These are phyloP conservation scores for Heliamphora exappendiculata DNA, from an alignment of 148 eudicot species.

Conservation along the genomic window DNA sequence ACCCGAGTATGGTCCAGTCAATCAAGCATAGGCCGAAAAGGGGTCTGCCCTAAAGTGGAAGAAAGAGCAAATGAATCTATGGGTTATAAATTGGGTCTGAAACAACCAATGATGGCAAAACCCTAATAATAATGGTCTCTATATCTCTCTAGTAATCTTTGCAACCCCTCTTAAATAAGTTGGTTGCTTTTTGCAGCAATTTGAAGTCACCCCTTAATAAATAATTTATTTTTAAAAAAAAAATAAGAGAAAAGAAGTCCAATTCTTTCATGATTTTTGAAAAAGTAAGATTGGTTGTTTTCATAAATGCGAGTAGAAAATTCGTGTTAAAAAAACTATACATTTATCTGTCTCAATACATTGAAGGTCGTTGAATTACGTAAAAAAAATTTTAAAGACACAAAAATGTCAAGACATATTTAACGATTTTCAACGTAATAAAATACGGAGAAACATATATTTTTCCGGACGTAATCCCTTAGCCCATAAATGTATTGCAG, in stretches of 20 bases:
- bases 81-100: constrained; percentile 16
- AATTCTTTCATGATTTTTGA: constrained; percentile 23
- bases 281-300: constrained; percentile 11
- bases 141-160: constrained; percentile 8
- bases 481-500: constrained; percentile 34
- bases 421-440: too few relatives aligned
- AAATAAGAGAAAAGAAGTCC: not conserved
- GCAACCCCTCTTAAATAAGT: constrained; percentile 15
- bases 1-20: constrained; percentile 15
- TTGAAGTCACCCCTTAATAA: constrained; percentile 5
- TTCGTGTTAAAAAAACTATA: too few relatives aligned
- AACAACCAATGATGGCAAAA: constrained; percentile 24
- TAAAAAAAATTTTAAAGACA: too few relatives aligned
- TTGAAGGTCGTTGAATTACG: too few relatives aligned
- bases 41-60: constrained; percentile 22
- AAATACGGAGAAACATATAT: too few relatives aligned
- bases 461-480: too few relatives aligned
- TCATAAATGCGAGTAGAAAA: too few relatives aligned
- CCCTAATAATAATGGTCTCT: constrained; percentile 14
- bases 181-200: constrained; percentile 13
- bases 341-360: too few relatives aligned
- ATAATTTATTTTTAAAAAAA: not conserved
- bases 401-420: too few relatives aligned
- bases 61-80: constrained; percentile 12
- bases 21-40: constrained; percentile 13